A percentile compares a stretch with the other conserved stretches of the same genome.
phyloP scores from a whole-genome alignment of 805 yeast genomes.

The Kluyveromyces aestuarii region DNA sequence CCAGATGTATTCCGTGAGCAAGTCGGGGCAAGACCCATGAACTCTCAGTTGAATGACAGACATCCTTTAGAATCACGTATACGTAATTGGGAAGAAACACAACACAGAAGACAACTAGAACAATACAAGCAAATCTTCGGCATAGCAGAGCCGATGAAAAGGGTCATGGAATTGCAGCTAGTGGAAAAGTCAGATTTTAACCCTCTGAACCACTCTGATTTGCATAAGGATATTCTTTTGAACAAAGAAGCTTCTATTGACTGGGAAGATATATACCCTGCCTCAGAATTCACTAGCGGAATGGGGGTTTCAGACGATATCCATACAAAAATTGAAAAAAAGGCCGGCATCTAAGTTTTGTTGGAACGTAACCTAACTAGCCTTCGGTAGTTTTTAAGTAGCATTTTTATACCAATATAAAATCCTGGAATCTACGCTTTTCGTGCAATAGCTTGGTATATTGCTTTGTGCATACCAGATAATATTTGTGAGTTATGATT shows the following conservation, averaged over 20 bases:
- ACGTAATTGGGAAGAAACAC: slow-evolving; percentile 70
- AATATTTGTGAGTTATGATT: no score
- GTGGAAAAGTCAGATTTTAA: slow-evolving; percentile 61
- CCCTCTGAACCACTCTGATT: slow-evolving; percentile 46
- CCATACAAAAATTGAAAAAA: slow-evolving; percentile 66
- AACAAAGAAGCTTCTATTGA: slow-evolving; percentile 72
- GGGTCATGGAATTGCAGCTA: slow-evolving; percentile 80
- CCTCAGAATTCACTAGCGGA: slow-evolving; percentile 28
- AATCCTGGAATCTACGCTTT: neutral
- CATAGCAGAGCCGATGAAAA: slow-evolving; percentile 84
- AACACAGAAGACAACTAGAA: slow-evolving; percentile 61
- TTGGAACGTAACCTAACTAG: no score
- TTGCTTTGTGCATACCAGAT: neutral
- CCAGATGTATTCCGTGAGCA: slow-evolving; percentile 61
- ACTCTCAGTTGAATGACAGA: slow-evolving; percentile 59
- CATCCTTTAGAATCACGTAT: slow-evolving; percentile 83
- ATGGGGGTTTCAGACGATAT: slow-evolving; percentile 41
- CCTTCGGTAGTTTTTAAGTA: neutral
- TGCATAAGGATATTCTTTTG: slow-evolving; percentile 70
- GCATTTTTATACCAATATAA: neutral
- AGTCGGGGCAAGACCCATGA: slow-evolving; percentile 45
- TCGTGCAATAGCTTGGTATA: neutral
- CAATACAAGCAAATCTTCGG: slow-evolving; percentile 79
- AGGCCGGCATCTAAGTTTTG: slow-evolving; percentile 38
- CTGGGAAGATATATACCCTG: slow-evolving; percentile 88